Percentiles rank a stretch among this genome's conserved stretches.
phyloP scores from a whole-genome alignment of 495 filamentous ascomycete genomes.

The Venustampulla echinocandica region DNA sequence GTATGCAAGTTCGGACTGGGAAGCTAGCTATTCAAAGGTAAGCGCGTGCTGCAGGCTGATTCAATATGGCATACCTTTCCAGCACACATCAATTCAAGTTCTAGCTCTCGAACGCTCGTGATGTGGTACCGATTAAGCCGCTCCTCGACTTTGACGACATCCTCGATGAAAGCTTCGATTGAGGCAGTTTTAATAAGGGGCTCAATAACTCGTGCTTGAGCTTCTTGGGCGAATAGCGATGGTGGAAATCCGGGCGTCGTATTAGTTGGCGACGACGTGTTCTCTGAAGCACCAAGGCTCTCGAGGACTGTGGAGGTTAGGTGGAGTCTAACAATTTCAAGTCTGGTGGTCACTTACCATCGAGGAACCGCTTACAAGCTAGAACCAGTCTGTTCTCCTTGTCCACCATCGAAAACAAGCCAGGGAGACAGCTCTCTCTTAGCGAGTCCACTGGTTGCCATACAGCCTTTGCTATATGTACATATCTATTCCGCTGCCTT shows the following conservation, averaged over 20 bases:
- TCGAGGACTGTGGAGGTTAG: slow-evolving; percentile 13
- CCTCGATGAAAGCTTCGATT: slow-evolving; percentile 14
- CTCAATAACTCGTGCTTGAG: slow-evolving; percentile 13
- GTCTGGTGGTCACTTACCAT: slow-evolving; percentile 10
- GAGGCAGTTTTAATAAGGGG: slow-evolving; percentile 10
- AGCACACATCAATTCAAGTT: slow-evolving; percentile 19
- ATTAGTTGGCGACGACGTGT: background rate
- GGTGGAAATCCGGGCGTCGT: slow-evolving; percentile 3
- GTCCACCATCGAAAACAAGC: background rate
- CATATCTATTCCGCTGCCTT: slow-evolving; percentile 10
- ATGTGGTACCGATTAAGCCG: slow-evolving; percentile 7
- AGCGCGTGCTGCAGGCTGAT: background rate
- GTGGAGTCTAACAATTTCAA: background rate
- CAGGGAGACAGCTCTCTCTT: background rate
- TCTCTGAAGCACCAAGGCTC: slow-evolving; percentile 1
- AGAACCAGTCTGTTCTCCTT: slow-evolving; percentile 7
- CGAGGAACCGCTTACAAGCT: slow-evolving; percentile 16
- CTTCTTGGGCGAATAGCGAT: slow-evolving; percentile 1
- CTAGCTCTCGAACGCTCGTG: slow-evolving; percentile 8
- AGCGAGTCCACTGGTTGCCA: slow-evolving; percentile 13
- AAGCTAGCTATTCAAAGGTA: slow-evolving; percentile 8
- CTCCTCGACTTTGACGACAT: slow-evolving; percentile 10
- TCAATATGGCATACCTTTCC: slow-evolving; percentile 16
- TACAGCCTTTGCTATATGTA: slow-evolving; percentile 13
- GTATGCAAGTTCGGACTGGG: slow-evolving; percentile 10